These are phyloP conservation scores for Candida nitratophila DNA, from an alignment of 805 yeast genomes.

Conservation along the genomic window DNA sequence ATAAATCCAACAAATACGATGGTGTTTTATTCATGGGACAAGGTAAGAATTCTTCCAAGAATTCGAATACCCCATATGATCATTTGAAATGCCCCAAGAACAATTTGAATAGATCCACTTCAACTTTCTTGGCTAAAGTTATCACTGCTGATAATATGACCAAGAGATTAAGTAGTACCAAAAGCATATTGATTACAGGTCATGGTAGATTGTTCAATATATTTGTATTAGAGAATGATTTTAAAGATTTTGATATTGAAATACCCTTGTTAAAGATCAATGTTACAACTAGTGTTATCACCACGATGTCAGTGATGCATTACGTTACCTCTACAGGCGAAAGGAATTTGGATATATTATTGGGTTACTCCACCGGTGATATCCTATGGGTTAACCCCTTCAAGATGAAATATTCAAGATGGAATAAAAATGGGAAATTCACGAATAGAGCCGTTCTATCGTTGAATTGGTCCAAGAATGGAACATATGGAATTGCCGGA, in stretches of 20 bases:
- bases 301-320: conserved; percentile 30
- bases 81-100: conserved; percentile 23
- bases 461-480: conserved; percentile 40
- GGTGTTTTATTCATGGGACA: conserved; percentile 2
- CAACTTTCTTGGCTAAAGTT: conserved; percentile 27
- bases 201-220: conserved; percentile 46
- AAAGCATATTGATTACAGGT: conserved; percentile 33
- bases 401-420: conserved; percentile 38
- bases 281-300: conserved; percentile 31
- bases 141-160: conserved; percentile 23
- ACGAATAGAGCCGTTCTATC: conserved; percentile 37
- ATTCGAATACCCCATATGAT: conserved; percentile 4
- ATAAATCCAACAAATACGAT: conserved; percentile 3
- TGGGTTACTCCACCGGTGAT: conserved; percentile 67
- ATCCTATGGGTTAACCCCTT: conserved; percentile 52
- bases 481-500: conserved; percentile 47
- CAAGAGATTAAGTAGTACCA: conserved; percentile 20
- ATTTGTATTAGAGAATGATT: conserved; percentile 29
- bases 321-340: conserved; percentile 18
- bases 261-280: conserved; percentile 38
- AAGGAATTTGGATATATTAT: conserved; percentile 39
- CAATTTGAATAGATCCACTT: conserved; percentile 24
- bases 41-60: conserved; percentile 1
- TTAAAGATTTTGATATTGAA: conserved; percentile 34
- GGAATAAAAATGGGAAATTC: conserved; percentile 43